Evolutionary conservation across 73 alveolate genomes (phyloP).

Genomic region (Symbiodinium natans): DNA sequence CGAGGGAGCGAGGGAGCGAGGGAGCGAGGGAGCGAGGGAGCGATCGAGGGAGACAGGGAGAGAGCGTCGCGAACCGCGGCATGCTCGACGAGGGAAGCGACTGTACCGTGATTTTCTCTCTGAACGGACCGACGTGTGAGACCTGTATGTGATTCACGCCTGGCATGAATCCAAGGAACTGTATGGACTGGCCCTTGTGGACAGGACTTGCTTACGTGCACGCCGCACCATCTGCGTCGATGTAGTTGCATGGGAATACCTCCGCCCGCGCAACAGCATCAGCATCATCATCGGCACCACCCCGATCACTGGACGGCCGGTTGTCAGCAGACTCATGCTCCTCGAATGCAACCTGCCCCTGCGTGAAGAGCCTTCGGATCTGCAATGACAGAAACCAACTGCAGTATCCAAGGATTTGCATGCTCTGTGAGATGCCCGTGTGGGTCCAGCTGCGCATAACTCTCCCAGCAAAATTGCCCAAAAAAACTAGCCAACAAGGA

Average conservation of each 20-base stretch:
- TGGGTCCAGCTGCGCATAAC: neutral
- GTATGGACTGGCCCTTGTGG: no score
- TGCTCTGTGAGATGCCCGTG: neutral
- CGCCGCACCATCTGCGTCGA: neutral
- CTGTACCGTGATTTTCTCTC: no score
- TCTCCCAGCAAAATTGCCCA: neutral
- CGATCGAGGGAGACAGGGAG: no score
- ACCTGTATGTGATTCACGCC: no score
- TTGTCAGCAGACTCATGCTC: neutral
- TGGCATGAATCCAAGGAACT: no score
- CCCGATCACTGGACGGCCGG: neutral
- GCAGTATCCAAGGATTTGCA: neutral
- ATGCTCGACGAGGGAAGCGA: no score
- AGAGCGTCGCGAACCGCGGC: no score
- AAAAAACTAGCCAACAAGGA: neutral
- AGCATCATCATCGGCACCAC: neutral
- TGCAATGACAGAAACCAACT: neutral
- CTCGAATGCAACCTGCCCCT: neutral
- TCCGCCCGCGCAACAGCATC: neutral
- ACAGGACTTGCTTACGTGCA: no score
- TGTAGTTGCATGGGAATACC: neutral
- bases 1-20: no score
- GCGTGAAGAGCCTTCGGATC: neutral
- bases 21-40: no score
- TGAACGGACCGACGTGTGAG: no score